phyloP scores from a whole-genome alignment of 768 basidiomycete species.

The Austroboletus eburneus region DNA sequence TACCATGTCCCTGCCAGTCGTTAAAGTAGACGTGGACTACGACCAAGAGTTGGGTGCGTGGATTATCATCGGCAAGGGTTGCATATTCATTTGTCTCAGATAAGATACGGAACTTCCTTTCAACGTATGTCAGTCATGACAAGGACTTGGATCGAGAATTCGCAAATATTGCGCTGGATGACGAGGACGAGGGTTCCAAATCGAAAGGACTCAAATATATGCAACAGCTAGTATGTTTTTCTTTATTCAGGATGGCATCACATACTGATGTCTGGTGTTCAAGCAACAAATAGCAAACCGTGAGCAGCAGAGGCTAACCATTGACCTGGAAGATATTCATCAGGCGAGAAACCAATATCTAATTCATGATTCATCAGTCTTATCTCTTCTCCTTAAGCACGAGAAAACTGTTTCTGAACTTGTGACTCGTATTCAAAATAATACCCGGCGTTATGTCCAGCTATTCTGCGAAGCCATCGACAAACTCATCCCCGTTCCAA shows the following conservation, averaged over 20 bases:
- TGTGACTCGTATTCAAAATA: constrained; percentile 72
- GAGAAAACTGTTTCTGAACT: constrained; percentile 70
- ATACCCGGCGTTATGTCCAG: constrained; percentile 85
- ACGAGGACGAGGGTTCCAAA: constrained; percentile 38
- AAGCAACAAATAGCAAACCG: constrained; percentile 93
- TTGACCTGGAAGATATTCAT: constrained; percentile 86
- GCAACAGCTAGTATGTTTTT: constrained; percentile 65
- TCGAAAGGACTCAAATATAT: constrained; percentile 68
- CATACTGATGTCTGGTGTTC: constrained; percentile 12
- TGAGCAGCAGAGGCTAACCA: constrained; percentile 81
- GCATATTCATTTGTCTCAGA: constrained; percentile 37
- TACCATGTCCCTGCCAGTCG: constrained; percentile 58
- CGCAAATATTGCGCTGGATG: constrained; percentile 66
- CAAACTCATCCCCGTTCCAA: constrained; percentile 81
- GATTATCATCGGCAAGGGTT: neutral
- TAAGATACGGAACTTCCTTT: constrained; percentile 66
- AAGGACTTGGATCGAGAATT: constrained; percentile 66
- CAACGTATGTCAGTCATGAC: constrained; percentile 58
- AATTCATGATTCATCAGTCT: neutral
- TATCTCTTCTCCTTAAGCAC: constrained; percentile 41
- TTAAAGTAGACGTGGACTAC: constrained; percentile 62
- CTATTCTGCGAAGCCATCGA: constrained; percentile 92
- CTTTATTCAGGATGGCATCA: constrained; percentile 18
- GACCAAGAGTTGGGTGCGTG: constrained; percentile 63
- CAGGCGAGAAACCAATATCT: constrained; percentile 43